phyloP scores from a whole-genome alignment of 176 grass and related monocot genomes.

The Oryza australiensis region DNA sequence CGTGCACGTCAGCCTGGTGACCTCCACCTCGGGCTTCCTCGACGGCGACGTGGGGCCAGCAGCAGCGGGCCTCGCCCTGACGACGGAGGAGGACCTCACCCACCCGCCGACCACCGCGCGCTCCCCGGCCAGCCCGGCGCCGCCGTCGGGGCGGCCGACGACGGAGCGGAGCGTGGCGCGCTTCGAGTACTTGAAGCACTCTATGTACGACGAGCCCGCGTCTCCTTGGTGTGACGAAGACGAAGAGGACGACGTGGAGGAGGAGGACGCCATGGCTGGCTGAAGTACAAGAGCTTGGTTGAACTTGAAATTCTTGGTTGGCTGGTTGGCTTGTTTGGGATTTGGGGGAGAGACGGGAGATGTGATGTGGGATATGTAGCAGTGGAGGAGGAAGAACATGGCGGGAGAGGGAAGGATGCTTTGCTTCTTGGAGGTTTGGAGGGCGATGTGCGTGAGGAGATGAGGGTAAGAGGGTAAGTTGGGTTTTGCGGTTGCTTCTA shows the following conservation, averaged over 20 bases:
- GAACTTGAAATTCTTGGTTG: neutral
- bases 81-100: slow-evolving; percentile 47
- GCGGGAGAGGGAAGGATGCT: slow-evolving; percentile 50
- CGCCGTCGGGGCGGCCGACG: slow-evolving; percentile 26
- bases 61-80: slow-evolving; percentile 23
- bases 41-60: neutral
- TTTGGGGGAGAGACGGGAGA: neutral
- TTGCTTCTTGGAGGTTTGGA: slow-evolving; percentile 46
- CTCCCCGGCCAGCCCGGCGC: slow-evolving; percentile 35
- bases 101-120: slow-evolving; percentile 55
- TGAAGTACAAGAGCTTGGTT: neutral
- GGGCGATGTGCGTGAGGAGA: slow-evolving; percentile 32
- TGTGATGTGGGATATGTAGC: slow-evolving; percentile 18
- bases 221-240: neutral
- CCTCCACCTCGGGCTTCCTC: neutral
- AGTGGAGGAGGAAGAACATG: slow-evolving; percentile 18
- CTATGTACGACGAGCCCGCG: neutral
- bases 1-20: slow-evolving; percentile 31
- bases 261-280: neutral
- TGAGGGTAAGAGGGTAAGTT: slow-evolving; percentile 4
- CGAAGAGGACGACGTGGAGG: neutral
- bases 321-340: neutral
- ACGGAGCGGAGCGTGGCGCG: slow-evolving; percentile 47
- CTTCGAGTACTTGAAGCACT: slow-evolving; percentile 40
- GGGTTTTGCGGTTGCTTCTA: neutral